Conservation (phyloP, 192 early-diverging fungal genomes). For the Coemansia asiatica region DNA sequence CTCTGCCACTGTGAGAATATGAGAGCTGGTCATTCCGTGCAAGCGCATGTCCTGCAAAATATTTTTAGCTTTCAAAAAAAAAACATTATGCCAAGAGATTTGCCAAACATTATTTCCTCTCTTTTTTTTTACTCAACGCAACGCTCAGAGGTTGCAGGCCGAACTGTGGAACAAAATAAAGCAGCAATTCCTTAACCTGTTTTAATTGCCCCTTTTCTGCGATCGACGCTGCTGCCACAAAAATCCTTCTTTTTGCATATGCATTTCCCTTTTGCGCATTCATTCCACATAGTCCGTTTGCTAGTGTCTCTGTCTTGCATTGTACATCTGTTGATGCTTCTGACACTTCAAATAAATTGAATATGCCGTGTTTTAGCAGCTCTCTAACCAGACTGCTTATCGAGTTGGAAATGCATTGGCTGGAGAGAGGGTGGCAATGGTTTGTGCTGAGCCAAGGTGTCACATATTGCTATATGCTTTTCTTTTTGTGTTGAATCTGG, state of each 20-base stretch:
- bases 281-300: slow-evolving; percentile 3
- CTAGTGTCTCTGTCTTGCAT: not conserved
- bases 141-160: not conserved
- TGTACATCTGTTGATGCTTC: not conserved
- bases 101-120: not conserved
- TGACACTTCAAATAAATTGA: not conserved
- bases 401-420: too few species aligned
- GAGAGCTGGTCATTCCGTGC: not conserved
- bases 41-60: not conserved
- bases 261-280: not conserved
- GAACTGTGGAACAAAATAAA: not conserved
- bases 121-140: not conserved
- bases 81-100: not conserved
- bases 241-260: slow-evolving; percentile 10
- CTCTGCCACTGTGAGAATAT: not conserved
- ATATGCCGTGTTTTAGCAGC: not conserved
- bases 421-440: too few species aligned
- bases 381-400: too few species aligned
- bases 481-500: too few species aligned
- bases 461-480: too few species aligned
- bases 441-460: too few species aligned
- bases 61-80: not conserved
- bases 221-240: slow-evolving; percentile 25
- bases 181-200: slow-evolving; percentile 5
- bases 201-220: slow-evolving; percentile 1